A percentile compares a stretch with the other conserved stretches of the same genome.
phyloP scores from a whole-genome alignment of 2,329 filamentous ascomycete species.

The Talaromyces sp. region DNA sequence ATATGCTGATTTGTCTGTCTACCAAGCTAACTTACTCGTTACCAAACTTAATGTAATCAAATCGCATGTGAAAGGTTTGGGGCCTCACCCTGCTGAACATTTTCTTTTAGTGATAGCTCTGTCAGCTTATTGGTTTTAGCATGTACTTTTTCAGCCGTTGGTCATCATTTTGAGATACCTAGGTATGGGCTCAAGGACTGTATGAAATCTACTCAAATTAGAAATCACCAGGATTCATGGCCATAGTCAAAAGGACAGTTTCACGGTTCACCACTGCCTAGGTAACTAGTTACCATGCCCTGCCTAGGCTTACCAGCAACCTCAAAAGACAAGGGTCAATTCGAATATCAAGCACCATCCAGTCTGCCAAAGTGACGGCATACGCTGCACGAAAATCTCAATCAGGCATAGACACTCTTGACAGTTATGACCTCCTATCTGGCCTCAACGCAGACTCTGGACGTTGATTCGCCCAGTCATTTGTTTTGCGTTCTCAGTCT shows the following conservation, averaged over 20 bases:
- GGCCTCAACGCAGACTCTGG: too few relatives aligned
- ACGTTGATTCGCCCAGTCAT: background rate
- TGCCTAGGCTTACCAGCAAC: background rate
- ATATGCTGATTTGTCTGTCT: background rate
- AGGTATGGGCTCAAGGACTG: background rate
- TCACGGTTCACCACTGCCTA: too few relatives aligned
- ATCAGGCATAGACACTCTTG: background rate
- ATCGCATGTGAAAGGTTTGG: background rate
- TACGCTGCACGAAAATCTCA: conserved; percentile 1
- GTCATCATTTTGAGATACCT: background rate
- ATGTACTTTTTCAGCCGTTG: background rate
- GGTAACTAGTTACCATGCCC: background rate
- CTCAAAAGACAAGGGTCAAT: background rate
- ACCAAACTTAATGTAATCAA: background rate
- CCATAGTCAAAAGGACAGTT: background rate
- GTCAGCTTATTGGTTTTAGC: background rate
- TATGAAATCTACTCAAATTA: background rate
- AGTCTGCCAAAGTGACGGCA: background rate
- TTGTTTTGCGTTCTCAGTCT: background rate
- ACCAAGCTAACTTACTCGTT: background rate
- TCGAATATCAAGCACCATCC: background rate
- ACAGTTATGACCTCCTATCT: background rate
- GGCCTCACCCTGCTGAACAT: too few relatives aligned
- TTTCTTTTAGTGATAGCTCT: background rate
- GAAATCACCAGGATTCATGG: background rate